Evolutionary conservation across 108 stramenopile genomes (phyloP).

Genomic region (Cyclostephanos tholiformis): DNA sequence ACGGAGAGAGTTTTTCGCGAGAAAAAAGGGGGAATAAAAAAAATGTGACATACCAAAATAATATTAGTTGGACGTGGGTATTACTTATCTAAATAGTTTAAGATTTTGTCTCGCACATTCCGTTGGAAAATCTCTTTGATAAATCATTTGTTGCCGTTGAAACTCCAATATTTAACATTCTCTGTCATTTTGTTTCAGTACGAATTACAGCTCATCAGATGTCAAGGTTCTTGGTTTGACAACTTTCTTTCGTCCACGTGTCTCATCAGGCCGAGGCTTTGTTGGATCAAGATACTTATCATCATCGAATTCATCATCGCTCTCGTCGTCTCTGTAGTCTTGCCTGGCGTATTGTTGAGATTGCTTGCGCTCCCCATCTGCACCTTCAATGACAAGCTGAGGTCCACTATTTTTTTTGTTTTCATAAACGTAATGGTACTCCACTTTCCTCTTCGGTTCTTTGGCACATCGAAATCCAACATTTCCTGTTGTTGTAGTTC

Average conservation of each 20-base stretch:
- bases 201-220: constrained; percentile 48
- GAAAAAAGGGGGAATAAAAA: too few relatives aligned
- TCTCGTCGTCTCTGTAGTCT: constrained; percentile 24
- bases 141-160: neutral
- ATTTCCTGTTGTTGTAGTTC: constrained; percentile 84
- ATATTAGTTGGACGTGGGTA: too few relatives aligned
- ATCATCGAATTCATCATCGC: constrained; percentile 59
- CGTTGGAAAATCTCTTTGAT: neutral
- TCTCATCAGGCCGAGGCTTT: constrained; percentile 47
- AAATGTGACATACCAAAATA: too few relatives aligned
- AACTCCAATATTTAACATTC: neutral
- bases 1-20: too few relatives aligned
- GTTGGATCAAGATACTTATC: constrained; percentile 38
- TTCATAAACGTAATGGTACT: constrained; percentile 78
- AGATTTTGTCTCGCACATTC: neutral
- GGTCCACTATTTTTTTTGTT: constrained; percentile 57
- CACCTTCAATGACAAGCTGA: constrained; percentile 68
- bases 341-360: constrained; percentile 44
- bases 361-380: constrained; percentile 60
- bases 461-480: constrained; percentile 88
- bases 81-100: too few relatives aligned
- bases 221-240: constrained; percentile 45
- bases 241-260: constrained; percentile 43
- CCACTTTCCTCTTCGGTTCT: constrained; percentile 64
- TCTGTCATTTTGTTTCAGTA: neutral